Base-by-base conservation (phyloP, 1,284 basidiomycete species). In the Cutaneotrichosporon cavernicola region DNA sequence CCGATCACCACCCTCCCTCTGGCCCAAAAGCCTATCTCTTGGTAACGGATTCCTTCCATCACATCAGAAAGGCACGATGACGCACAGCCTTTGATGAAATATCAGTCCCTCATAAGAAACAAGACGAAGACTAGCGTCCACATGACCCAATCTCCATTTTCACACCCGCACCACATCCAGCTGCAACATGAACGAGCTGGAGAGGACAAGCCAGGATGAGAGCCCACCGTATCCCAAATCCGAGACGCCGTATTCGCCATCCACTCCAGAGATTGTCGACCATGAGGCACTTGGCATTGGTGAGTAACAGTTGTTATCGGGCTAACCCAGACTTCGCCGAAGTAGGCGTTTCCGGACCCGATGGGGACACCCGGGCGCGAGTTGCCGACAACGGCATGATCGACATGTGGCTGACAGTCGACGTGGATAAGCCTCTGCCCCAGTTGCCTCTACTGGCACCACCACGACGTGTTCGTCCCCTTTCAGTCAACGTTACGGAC, bases 391-490 rank as follows among this genome's bases (percentile, higher is more conserved):
- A 53, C 30, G 51, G 51, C 21, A 53, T 13, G 14, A 53, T 53
- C 30, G 51, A 53, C 30, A 53, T 53, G 31, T 53, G 51, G 51
- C 51, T 53, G 51, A 46, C 16, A 5, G 7, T 46, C 43, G 51
- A 53, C 30, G 16, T n/a, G 9, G 30, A 53, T 31, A 53, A 53
- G 30, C 51, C 51, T 9, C 30, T 53, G 14, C 51, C 51, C 30
- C 30, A 30, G 30, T 11, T 53, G 30, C 51, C 51, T 9, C 4
- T 18, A 18, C 43, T 18, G 2, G 16, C 43, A 18, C 43, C 43
- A 8, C 43, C 7, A 9, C 43, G 43, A 8, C 43, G 18, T 6
- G 43, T n/a, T 4, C 43, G 8, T 4, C 11, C 43, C 43, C 18
- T 18, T 16, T 7, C 49, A 13, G 22, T 53, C 5, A 31, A 53